Percentiles rank a stretch among this genome's conserved stretches.
phyloP scores from a whole-genome alignment of 352 stramenopile species.

The Phytophthora podocarpi region DNA sequence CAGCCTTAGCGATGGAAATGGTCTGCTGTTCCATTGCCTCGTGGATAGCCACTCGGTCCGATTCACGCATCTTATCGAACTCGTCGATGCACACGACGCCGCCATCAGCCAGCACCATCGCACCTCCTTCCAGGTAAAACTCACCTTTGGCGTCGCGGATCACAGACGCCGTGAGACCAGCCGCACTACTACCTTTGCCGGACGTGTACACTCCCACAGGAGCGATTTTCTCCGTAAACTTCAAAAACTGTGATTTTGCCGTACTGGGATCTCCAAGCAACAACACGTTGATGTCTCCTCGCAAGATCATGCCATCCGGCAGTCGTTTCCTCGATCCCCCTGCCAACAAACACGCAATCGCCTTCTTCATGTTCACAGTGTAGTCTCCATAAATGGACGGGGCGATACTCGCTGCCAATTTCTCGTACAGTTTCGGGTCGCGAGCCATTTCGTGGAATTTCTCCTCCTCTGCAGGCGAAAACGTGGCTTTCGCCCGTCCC shows the following conservation, averaged over 20 bases:
- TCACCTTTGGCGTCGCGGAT: constrained; percentile 95
- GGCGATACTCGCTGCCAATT: constrained; percentile 90
- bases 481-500: constrained; percentile 90
- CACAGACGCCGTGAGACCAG: constrained; percentile 97
- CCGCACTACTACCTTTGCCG: constrained; percentile 97
- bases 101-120: constrained; percentile 98
- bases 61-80: constrained; percentile 96
- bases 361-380: constrained; percentile 98
- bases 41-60: constrained; percentile 97
- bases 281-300: constrained; percentile 99
- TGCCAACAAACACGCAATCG: constrained; percentile 95
- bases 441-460: constrained; percentile 94
- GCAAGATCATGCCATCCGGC: constrained; percentile 96
- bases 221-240: constrained; percentile 96
- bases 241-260: constrained; percentile 98
- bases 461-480: constrained; percentile 97
- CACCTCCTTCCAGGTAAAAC: constrained; percentile 98
- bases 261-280: constrained; percentile 98
- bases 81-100: constrained; percentile 99
- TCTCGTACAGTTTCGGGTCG: constrained; percentile 93
- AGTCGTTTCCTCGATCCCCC: constrained; percentile 94
- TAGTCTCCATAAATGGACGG: constrained; percentile 97
- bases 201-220: constrained; percentile 99
- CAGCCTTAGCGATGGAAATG: constrained; percentile 99
- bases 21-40: constrained; percentile 99